A percentile compares a stretch with the other conserved stretches of the same genome.
phyloP scores from a whole-genome alignment of 139 green algal species.

The Coelastrella sp. region DNA sequence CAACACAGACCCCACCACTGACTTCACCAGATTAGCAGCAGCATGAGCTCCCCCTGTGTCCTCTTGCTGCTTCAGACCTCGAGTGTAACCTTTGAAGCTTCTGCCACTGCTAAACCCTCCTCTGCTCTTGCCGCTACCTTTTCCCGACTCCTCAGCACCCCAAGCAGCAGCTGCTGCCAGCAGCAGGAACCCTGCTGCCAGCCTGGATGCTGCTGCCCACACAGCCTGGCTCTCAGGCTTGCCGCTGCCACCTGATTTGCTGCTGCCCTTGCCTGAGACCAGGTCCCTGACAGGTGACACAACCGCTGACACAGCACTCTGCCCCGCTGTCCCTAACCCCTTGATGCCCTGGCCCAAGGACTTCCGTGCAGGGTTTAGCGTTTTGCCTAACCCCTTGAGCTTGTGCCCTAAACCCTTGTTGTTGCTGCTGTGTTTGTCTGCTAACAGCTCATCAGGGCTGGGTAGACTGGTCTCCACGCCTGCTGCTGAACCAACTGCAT shows the following conservation, averaged over 20 bases:
- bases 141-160: neutral
- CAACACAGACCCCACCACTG: neutral
- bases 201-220: neutral
- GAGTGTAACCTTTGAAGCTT: neutral
- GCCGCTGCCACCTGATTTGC: neutral
- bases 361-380: neutral
- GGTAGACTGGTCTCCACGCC: constrained; percentile 23
- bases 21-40: too few species aligned
- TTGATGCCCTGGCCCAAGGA: neutral
- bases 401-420: neutral
- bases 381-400: neutral
- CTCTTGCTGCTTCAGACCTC: neutral
- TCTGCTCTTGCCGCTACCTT: constrained; percentile 5
- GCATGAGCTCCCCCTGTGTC: too few species aligned
- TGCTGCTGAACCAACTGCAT: neutral
- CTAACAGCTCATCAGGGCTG: constrained; percentile 7
- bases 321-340: neutral
- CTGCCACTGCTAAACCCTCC: neutral
- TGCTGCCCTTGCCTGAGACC: neutral
- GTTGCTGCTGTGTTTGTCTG: neutral
- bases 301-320: neutral
- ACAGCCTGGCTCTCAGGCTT: neutral
- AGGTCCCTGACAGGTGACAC: neutral
- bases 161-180: neutral
- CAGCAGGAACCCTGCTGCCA: constrained; percentile 28